Percentiles rank a stretch among this genome's conserved stretches.
These are phyloP conservation scores for Liquidambar formosana DNA, from an alignment of 164 flowering plant species.

Conservation along the genomic window DNA sequence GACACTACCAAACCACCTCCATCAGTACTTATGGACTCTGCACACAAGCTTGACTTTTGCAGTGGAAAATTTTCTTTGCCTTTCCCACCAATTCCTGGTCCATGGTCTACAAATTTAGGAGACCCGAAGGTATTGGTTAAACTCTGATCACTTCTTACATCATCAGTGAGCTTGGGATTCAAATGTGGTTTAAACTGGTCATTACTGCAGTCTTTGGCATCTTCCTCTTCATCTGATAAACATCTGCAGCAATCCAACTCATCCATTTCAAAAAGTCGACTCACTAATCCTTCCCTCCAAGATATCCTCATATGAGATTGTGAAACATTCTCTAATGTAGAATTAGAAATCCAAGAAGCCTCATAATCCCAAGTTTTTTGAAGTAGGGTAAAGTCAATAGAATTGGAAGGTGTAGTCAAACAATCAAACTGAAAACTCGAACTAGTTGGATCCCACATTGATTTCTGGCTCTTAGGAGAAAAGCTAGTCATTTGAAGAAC, in stretches of 20 bases:
- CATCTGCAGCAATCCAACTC: conserved; percentile 73
- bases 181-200: conserved; percentile 11
- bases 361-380: conserved; percentile 28
- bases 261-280: conserved; percentile 66
- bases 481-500: conserved; percentile 26
- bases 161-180: conserved; percentile 17
- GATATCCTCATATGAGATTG: conserved; percentile 61
- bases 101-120: conserved; percentile 23
- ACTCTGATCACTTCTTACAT: conserved; percentile 16
- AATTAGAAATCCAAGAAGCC: conserved; percentile 32
- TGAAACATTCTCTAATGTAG: conserved; percentile 31
- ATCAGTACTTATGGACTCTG: conserved; percentile 76
- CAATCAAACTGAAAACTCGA: conserved; percentile 46
- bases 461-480: conserved; percentile 31
- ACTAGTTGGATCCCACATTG: conserved; percentile 37
- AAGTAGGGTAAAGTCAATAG: conserved; percentile 29
- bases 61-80: conserved; percentile 22
- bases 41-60: conserved; percentile 32
- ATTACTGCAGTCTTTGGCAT: conserved; percentile 10
- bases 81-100: conserved; percentile 16
- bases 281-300: conserved; percentile 75
- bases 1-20: conserved; percentile 62
- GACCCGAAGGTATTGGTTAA: conserved; percentile 14
- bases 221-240: conserved; percentile 71
- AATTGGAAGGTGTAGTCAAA: conserved; percentile 28